A percentile compares a stretch with the other conserved stretches of the same genome.
Evolutionary conservation across 345 rosid species (phyloP).

Genomic region (Rubroshorea leprosula): DNA sequence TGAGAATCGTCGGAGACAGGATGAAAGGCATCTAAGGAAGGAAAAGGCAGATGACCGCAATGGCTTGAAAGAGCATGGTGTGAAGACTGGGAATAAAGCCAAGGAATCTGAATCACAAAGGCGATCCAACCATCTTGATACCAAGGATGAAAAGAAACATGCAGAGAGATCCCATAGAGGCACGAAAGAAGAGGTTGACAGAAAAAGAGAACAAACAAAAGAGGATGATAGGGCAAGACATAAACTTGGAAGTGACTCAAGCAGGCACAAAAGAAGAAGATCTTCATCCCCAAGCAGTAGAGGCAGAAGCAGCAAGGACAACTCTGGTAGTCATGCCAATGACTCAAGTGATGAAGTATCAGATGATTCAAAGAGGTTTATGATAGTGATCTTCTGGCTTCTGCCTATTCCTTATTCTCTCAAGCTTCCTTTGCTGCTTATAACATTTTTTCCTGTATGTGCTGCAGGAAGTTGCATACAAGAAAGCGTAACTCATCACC

Average conservation of each 20-base stretch:
- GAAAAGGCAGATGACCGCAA: constrained; percentile 18
- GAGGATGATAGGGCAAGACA: constrained; percentile 47
- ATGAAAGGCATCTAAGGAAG: constrained; percentile 2
- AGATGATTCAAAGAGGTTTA: constrained; percentile 71
- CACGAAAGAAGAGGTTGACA: constrained; percentile 40
- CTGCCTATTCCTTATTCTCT: no score
- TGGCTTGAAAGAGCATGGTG: constrained; percentile 37
- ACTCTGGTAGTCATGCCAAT: constrained; percentile 21
- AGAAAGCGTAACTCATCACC: constrained; percentile 59
- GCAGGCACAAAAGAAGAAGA: constrained; percentile 61
- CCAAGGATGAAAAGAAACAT: constrained; percentile 48
- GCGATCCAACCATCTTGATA: constrained; percentile 33
- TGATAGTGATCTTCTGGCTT: constrained; percentile 11
- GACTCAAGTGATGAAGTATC: constrained; percentile 62
- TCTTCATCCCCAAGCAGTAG: constrained; percentile 55
- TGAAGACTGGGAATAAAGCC: constrained; percentile 28
- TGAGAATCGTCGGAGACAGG: constrained; percentile 9
- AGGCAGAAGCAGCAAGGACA: constrained; percentile 48
- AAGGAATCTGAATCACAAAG: constrained; percentile 51
- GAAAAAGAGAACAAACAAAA: constrained; percentile 45
- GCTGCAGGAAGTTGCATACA: constrained; percentile 55
- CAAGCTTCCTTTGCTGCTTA: constrained; percentile 1
- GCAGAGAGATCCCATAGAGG: constrained; percentile 43
- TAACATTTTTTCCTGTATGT: constrained; percentile 19
- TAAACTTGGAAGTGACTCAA: constrained; percentile 40